A percentile compares a stretch with the other conserved stretches of the same genome.
These are phyloP conservation scores for Termitomyces sp. DNA, from an alignment of 768 basidiomycete species.

Conservation along the genomic window DNA sequence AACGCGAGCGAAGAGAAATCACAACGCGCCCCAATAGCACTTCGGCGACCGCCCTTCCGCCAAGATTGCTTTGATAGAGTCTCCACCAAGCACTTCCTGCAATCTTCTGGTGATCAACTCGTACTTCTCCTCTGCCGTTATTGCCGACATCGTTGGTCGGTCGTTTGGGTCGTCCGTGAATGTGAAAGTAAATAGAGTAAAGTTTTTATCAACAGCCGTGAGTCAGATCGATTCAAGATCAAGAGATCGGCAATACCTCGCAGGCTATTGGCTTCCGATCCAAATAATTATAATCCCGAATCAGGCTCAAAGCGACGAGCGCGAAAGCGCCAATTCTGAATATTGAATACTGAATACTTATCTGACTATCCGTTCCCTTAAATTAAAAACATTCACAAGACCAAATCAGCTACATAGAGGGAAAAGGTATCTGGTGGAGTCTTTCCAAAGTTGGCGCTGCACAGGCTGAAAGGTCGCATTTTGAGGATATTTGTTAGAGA, in stretches of 20 bases:
- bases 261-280: not conserved
- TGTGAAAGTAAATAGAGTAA: not conserved
- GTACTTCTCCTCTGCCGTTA: constrained; percentile 51
- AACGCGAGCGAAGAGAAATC: constrained; percentile 3
- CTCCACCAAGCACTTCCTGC: constrained; percentile 85
- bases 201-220: constrained; percentile 1
- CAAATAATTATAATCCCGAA: not conserved
- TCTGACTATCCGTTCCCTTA: no score
- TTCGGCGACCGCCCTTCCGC: constrained; percentile 73
- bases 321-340: no score
- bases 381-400: no score
- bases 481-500: no score
- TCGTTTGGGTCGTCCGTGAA: no score
- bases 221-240: constrained; percentile 5
- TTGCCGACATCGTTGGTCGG: constrained; percentile 5
- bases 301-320: no score
- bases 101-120: constrained; percentile 82
- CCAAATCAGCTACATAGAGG: no score
- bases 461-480: no score
- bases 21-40: constrained; percentile 85
- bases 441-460: no score
- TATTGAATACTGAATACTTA: no score
- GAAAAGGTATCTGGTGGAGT: no score
- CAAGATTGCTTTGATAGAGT: constrained; percentile 77
- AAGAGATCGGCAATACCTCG: not conserved